Conservation (phyloP, 2,329 filamentous ascomycete genomes). For the Magnaporthiopsis rhizophila region DNA sequence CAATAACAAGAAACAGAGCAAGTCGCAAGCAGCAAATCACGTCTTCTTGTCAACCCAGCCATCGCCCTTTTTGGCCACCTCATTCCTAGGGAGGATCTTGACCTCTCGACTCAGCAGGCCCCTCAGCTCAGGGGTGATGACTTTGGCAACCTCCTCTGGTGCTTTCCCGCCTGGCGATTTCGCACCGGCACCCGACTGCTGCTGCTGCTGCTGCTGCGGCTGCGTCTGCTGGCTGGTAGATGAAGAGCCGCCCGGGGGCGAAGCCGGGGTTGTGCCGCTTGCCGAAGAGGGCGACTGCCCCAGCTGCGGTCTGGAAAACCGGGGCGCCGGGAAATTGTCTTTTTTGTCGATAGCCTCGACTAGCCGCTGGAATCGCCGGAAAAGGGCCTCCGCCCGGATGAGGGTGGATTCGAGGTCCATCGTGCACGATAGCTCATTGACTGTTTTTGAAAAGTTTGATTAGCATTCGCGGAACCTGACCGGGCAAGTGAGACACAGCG, state of each 20-base stretch:
- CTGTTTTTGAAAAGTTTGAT: conserved; percentile 31
- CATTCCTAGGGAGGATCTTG: conserved; percentile 20
- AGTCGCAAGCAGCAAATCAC: background rate
- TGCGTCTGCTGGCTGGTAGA: conserved; percentile 9
- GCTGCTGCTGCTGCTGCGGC: conserved; percentile 6
- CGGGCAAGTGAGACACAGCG: too few relatives aligned
- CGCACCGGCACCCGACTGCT: background rate
- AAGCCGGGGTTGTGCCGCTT: conserved; percentile 8
- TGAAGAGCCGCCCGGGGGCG: background rate
- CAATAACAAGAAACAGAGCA: background rate
- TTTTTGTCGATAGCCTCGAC: conserved; percentile 92
- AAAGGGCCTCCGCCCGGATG: conserved; percentile 80
- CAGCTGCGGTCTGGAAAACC: conserved; percentile 13
- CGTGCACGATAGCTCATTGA: conserved; percentile 89
- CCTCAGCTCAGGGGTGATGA: conserved; percentile 50
- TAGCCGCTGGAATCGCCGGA: conserved; percentile 76
- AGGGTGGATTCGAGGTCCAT: conserved; percentile 87
- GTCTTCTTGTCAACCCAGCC: conserved; percentile 10
- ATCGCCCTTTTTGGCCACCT: conserved; percentile 6
- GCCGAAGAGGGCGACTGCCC: conserved; percentile 11
- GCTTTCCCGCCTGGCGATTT: conserved; percentile 8
- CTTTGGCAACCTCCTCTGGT: conserved; percentile 23
- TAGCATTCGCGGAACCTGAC: conserved; percentile 8
- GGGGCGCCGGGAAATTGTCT: conserved; percentile 65
- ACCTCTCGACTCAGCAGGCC: conserved; percentile 42